Evolutionary conservation across 192 early-diverging fungal genomes (phyloP).

Genomic region (Dispira simplex): DNA sequence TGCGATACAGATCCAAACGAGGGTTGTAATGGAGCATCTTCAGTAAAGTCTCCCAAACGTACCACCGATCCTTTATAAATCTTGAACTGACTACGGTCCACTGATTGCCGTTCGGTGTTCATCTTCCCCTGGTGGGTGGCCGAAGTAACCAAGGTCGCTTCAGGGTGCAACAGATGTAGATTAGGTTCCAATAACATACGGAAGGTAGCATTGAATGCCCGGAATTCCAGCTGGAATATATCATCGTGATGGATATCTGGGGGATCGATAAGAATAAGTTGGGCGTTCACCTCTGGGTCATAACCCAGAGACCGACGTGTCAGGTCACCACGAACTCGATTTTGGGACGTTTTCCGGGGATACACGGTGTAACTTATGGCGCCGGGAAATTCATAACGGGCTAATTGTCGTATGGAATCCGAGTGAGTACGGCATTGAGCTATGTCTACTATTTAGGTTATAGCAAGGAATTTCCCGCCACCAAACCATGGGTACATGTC

Average conservation of each 20-base stretch:
- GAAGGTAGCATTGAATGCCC: constrained; percentile 48
- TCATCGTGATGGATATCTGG: constrained; percentile 21
- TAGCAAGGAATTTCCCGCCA: too few species aligned
- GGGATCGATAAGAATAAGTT: neutral
- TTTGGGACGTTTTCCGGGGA: neutral
- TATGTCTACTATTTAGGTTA: too few species aligned
- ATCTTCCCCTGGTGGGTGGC: constrained; percentile 9
- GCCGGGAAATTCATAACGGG: constrained; percentile 6
- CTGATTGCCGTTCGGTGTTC: constrained; percentile 5
- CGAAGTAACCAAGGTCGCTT: constrained; percentile 25
- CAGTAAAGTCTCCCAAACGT: constrained; percentile 27
- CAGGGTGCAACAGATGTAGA: constrained; percentile 46
- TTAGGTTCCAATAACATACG: constrained; percentile 49
- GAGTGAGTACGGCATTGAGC: neutral
- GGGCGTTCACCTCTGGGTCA: neutral
- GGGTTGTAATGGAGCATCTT: neutral
- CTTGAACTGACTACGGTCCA: constrained; percentile 19
- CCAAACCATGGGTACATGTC: too few species aligned
- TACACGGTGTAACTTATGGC: neutral
- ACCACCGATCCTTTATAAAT: constrained; percentile 26
- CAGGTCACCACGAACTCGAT: neutral
- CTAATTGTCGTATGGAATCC: constrained; percentile 1
- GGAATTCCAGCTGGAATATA: constrained; percentile 34
- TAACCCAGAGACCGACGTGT: neutral
- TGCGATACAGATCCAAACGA: too few species aligned